A percentile compares a stretch with the other conserved stretches of the same genome.
phyloP scores from a whole-genome alignment of 768 basidiomycete species.

The Boletellus sp. region DNA sequence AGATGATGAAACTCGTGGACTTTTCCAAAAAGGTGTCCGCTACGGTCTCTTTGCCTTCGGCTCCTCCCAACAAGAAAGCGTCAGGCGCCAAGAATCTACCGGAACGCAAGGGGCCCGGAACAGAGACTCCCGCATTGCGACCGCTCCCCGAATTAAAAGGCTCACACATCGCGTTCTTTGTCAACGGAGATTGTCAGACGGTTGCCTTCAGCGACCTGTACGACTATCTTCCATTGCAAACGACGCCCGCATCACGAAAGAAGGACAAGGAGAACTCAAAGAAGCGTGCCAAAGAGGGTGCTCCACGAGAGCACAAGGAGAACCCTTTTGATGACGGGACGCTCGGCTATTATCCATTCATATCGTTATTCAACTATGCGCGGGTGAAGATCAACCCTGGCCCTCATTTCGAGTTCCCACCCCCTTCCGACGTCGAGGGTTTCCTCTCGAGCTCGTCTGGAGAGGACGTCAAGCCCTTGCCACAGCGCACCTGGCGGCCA shows the following conservation, averaged over 20 bases:
- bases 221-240: conserved; percentile 82
- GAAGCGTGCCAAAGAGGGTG: conserved; percentile 60
- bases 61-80: conserved; percentile 55
- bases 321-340: conserved; percentile 93
- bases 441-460: conserved; percentile 41
- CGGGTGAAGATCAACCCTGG: conserved; percentile 84
- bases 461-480: conserved; percentile 27
- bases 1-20: conserved; percentile 89
- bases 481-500: conserved; percentile 64
- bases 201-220: conserved; percentile 85
- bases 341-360: conserved; percentile 92
- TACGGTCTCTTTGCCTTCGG: conserved; percentile 54
- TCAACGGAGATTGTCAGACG: conserved; percentile 85
- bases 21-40: conserved; percentile 57
- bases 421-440: conserved; percentile 73
- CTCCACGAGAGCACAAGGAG: conserved; percentile 67
- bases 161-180: conserved; percentile 83
- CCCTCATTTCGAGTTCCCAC: conserved; percentile 78
- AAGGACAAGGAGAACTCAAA: conserved; percentile 57
- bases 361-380: conserved; percentile 90
- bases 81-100: conserved; percentile 67
- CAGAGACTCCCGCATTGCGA: conserved; percentile 46
- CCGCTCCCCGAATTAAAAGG: conserved; percentile 64
- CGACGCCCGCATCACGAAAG: conserved; percentile 50
- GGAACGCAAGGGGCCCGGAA: conserved; percentile 42